A percentile compares a stretch with the other conserved stretches of the same genome.
Evolutionary conservation across 495 filamentous ascomycete genomes (phyloP).

Genomic region (Tuber magnatum): DNA sequence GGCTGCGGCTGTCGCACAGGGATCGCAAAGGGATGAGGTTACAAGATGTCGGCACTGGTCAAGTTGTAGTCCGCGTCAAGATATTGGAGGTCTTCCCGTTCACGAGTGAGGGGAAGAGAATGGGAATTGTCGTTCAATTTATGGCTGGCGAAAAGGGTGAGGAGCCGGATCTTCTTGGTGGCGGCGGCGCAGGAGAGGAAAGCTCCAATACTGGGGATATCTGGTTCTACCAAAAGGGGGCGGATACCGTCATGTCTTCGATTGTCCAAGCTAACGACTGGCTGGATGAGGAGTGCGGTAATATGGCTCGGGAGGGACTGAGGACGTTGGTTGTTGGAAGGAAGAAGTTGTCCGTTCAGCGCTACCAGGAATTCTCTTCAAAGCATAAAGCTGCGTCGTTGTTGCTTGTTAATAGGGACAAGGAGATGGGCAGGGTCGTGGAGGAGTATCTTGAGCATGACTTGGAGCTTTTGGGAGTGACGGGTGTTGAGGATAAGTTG

Average conservation of each 20-base stretch:
- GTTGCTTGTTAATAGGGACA: slow-evolving; percentile 68
- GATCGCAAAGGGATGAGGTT: slow-evolving; percentile 79
- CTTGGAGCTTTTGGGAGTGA: slow-evolving; percentile 88
- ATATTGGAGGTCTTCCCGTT: slow-evolving; percentile 96
- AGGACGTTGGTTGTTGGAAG: slow-evolving; percentile 90
- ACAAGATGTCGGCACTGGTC: slow-evolving; percentile 68
- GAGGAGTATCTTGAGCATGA: slow-evolving; percentile 76
- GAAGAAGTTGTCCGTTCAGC: slow-evolving; percentile 64
- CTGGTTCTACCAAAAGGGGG: slow-evolving; percentile 98
- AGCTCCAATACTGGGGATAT: slow-evolving; percentile 54
- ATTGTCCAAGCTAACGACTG: slow-evolving; percentile 96
- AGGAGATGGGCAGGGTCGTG: slow-evolving; percentile 69
- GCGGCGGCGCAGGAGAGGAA: slow-evolving; percentile 42
- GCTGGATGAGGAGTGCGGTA: slow-evolving; percentile 96
- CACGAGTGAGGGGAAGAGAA: slow-evolving; percentile 92
- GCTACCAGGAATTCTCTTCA: slow-evolving; percentile 70
- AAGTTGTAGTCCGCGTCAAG: slow-evolving; percentile 71
- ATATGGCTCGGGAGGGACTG: slow-evolving; percentile 96
- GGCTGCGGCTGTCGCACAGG: slow-evolving; percentile 73
- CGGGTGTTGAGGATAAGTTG: slow-evolving; percentile 93
- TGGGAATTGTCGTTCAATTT: slow-evolving; percentile 96
- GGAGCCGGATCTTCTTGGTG: slow-evolving; percentile 34
- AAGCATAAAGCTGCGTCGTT: slow-evolving; percentile 74
- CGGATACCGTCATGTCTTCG: slow-evolving; percentile 90
- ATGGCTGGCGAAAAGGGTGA: slow-evolving; percentile 27